Percentiles rank a stretch among this genome's conserved stretches.
These are phyloP conservation scores for Acacia crassicarpa DNA, from an alignment of 306 rosid genomes.

Conservation along the genomic window DNA sequence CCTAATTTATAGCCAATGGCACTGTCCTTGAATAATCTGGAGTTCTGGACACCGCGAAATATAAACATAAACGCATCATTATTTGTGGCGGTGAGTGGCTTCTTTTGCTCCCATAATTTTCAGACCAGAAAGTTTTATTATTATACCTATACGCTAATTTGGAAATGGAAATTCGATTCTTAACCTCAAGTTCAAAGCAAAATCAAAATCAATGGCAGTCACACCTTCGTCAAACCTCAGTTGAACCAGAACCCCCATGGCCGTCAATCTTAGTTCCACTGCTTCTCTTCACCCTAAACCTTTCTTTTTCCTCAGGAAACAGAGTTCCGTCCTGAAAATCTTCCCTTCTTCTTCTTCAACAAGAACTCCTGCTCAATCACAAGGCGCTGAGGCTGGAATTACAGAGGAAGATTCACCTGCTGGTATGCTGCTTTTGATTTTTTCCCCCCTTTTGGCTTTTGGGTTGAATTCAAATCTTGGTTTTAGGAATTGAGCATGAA, in stretches of 20 bases:
- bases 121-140: background rate
- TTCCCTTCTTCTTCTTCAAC: conserved; percentile 28
- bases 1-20: too few relatives aligned
- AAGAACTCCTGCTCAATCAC: conserved; percentile 61
- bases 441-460: background rate
- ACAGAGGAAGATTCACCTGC: conserved; percentile 55
- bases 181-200: background rate
- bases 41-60: background rate
- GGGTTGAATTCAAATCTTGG: conserved; percentile 1
- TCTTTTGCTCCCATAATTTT: background rate
- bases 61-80: background rate
- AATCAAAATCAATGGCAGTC: conserved; percentile 17
- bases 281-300: conserved; percentile 51
- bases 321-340: conserved; percentile 38
- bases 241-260: conserved; percentile 51
- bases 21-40: too few relatives aligned
- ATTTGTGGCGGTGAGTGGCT: conserved; percentile 43
- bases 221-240: background rate
- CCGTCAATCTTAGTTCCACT: conserved; percentile 49
- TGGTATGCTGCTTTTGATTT: conserved; percentile 42
- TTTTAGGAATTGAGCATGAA: background rate
- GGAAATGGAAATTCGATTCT: background rate
- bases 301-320: conserved; percentile 43
- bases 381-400: conserved; percentile 51
- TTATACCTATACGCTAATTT: background rate